Base-by-base conservation (phyloP, 2,329 filamentous ascomycete genomes). In the Colletotrichum camelliae region DNA sequence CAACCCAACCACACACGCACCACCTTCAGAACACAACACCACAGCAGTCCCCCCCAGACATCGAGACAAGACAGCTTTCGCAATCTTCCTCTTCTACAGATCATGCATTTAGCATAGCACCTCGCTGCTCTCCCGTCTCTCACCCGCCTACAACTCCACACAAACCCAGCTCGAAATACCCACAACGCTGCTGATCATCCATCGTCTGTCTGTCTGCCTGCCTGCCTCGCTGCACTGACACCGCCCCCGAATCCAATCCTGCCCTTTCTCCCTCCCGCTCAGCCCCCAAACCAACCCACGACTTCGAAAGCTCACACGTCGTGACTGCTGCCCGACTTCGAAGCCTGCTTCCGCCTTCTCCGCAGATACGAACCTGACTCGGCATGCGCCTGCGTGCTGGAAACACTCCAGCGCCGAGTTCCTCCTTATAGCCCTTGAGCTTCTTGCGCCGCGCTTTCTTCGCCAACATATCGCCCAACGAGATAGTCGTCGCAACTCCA, bases 81-180 rank as follows among this genome's bases (percentile, higher is more conserved):
- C 39, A 62, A n/a, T 52, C 35, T 61, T 43, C 18, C 18, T 58
- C 72, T 21, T 16, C 66, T 13, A 9, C 58, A 9, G 57, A 75
- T 68, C 73, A 75, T 75, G 73, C 73, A 68, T 75, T 39, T 72
- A n/a, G 48, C 73, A 68, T 75, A 75, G 70, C 73, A 68, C 57
- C 64, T 68, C 64, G 69, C 55, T 52, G 39, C 37, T 61, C 55
- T 69, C 31, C 66, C 52, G 65, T 60, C 52, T 58, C 66, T 60
- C 69, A 64, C 73, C 21, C 57, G 15, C 35, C 67, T 62, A 13
- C 43, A 52, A 13, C 15, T 43, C 57, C 57, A 64, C 58, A 39
- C 58, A 48, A 65, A 39, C 43, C 16, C 70, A 73, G n/a, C 16
- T 18, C 33, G 60, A 57, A 29, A 70, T 35, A 71, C 18, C 27